Percentiles rank a stretch among this genome's conserved stretches.
These are phyloP conservation scores for rapeseed (Brassica napus) DNA, from an alignment of 345 rosid genomes.

Conservation along the genomic window Da-Ae NC_063451.1:30768501-30769000, in stretches of 20 bases:
- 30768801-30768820: no score
- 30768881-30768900: background rate
- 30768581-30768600: background rate
- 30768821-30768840: no score
- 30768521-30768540: no score
- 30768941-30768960: background rate
- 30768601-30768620: no score
- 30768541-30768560: no score
- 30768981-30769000: no score
- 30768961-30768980: background rate
- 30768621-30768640: background rate
- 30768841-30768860: background rate
- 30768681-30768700: background rate
- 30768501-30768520: no score
- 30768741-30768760: background rate
- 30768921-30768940: background rate
- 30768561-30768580: background rate
- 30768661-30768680: background rate
- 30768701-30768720: background rate
- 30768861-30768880: background rate
- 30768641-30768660: background rate
- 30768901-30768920: background rate
- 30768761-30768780: background rate
- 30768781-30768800: no score
- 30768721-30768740: background rate